Base-by-base conservation (phyloP, 1,284 basidiomycete genomes). In the Naganishia cerealis region DNA sequence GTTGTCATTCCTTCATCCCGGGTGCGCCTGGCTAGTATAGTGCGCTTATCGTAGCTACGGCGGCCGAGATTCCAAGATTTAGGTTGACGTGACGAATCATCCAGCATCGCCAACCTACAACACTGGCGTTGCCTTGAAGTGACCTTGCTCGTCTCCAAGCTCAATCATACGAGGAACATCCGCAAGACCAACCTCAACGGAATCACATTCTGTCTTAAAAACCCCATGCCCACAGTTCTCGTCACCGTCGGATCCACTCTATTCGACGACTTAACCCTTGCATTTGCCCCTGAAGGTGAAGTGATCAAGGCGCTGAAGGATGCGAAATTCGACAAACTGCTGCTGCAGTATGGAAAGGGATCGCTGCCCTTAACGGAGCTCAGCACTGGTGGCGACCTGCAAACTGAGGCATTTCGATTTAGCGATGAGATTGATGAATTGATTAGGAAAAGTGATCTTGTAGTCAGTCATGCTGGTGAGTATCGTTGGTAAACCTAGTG, bases 391-490 rank as follows among this genome's bases (percentile, higher is more conserved):
- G 78, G 81, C n/a, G 86, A 83, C 1, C 69, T 92, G 55, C 73
- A 79, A 26, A 83, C 93, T 62, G 84, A 87, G 68, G 80, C 88
- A 43, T 88, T 88, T 85, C 84, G 82, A 72, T 94, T 90, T 81
- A 90, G 89, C 73, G 82, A 86, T 8, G 86, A 87, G 33, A 82
- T 94, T 71, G 84, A 86, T 67, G 83, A 83, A 16, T 85, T 89
- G 50, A 88, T 90, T 70, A 80, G 83, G 55, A 80, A 77, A 15
- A 88, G 90, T 29, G 87, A 92, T 76, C 79, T 93, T 55, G 86
- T 98, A 61, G 88, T 98, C 48, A 91, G 91, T 75, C 94, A 98
- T 84, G 94, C 92, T 75, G 94, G 94, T 94, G 77, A 73, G 86
- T 73, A 10, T 39, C 46, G 9, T 36, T 36, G 8, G n/a, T 24